Evolutionary conservation across 2,329 filamentous ascomycete genomes (phyloP).

Genomic region (Nannizzia gypsea): DNA sequence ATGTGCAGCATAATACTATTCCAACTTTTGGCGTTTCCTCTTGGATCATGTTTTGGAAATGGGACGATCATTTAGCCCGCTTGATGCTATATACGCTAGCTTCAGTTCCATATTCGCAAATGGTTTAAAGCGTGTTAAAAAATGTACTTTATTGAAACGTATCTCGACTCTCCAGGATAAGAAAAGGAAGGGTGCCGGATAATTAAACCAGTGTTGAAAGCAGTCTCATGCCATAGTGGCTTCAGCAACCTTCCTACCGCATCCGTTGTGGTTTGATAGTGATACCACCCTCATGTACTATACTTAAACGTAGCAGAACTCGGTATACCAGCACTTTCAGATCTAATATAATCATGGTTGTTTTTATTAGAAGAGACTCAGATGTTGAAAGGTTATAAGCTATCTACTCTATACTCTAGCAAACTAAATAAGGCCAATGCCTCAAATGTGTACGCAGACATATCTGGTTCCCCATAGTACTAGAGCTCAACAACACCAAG

Average conservation of each 20-base stretch:
- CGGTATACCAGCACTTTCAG: conserved; percentile 16
- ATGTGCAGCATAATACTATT: background rate
- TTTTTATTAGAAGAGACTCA: conserved; percentile 18
- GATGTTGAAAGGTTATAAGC: no score
- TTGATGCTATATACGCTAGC: background rate
- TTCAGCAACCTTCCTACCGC: conserved; percentile 15
- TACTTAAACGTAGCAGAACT: conserved; percentile 17
- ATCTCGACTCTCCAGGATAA: background rate
- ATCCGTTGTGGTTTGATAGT: conserved; percentile 19
- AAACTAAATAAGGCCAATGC: conserved; percentile 27
- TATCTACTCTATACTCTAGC: conserved; percentile 25
- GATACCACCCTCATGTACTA: conserved; percentile 15
- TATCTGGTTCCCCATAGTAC: conserved; percentile 34
- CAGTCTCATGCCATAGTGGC: conserved; percentile 10
- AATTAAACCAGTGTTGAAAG: no score
- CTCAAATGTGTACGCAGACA: conserved; percentile 23
- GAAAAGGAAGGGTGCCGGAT: no score
- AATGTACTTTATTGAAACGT: no score
- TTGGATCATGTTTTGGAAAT: background rate
- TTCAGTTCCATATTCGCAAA: background rate
- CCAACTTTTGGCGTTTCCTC: background rate
- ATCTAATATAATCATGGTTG: conserved; percentile 21
- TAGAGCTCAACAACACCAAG: conserved; percentile 23
- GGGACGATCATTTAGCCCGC: background rate
- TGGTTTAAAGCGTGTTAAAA: background rate